These are phyloP conservation scores for Cytospora chrysosperma DNA, from an alignment of 2,329 filamentous ascomycete species.

Conservation along the genomic window DNA sequence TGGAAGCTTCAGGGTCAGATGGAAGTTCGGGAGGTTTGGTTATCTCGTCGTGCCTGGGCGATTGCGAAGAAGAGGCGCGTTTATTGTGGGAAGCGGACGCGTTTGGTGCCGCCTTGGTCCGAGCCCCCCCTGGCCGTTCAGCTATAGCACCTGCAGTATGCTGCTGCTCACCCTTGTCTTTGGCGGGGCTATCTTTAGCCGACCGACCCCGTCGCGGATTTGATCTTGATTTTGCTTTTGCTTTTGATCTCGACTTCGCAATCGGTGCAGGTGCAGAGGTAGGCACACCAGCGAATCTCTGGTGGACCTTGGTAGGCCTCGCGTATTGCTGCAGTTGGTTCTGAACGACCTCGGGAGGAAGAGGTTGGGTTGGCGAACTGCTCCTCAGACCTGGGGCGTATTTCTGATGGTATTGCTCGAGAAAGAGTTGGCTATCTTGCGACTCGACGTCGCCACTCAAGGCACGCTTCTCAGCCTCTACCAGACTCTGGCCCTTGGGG, in stretches of 20 bases:
- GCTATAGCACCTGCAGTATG: neutral
- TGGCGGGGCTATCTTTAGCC: constrained; percentile 12
- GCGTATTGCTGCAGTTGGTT: neutral
- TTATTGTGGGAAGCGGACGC: constrained; percentile 21
- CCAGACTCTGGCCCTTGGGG: constrained; percentile 28
- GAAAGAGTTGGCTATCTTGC: constrained; percentile 45
- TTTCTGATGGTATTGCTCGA: constrained; percentile 39
- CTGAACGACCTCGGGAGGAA: neutral
- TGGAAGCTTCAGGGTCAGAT: neutral
- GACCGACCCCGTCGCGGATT: neutral
- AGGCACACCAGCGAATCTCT: constrained; percentile 1
- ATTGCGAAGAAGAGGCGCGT: constrained; percentile 6
- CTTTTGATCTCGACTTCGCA: neutral
- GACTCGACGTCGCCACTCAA: constrained; percentile 37
- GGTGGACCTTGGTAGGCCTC: constrained; percentile 17
- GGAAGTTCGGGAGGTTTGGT: neutral
- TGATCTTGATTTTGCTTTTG: neutral
- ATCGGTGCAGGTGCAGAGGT: neutral
- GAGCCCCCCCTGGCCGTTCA: neutral
- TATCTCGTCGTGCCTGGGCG: neutral
- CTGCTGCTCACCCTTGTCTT: neutral
- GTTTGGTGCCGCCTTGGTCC: constrained; percentile 2
- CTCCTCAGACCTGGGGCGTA: constrained; percentile 35
- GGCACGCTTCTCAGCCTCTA: constrained; percentile 31
- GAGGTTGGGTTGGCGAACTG: constrained; percentile 18